A percentile compares a stretch with the other conserved stretches of the same genome.
Conservation (phyloP, 306 rosid species). For the Inga oerstediana region DNA sequence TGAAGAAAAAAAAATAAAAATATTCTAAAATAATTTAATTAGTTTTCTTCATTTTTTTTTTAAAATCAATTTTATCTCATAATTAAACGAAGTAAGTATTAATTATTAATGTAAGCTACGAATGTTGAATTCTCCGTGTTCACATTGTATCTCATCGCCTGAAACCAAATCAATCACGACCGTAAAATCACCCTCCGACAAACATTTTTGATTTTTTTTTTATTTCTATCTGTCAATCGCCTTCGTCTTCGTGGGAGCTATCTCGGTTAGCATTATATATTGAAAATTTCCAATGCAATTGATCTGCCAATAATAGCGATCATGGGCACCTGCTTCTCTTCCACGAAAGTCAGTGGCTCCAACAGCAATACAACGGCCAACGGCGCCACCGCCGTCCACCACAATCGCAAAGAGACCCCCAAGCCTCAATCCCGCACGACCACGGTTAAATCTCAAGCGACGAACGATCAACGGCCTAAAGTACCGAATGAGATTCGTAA, state of each 20-base stretch:
- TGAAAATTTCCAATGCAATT: background rate
- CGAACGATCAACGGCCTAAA: conserved; percentile 38
- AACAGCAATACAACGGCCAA: conserved; percentile 45
- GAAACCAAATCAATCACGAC: background rate
- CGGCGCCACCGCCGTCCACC: conserved; percentile 36
- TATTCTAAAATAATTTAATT: no score
- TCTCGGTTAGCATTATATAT: conserved; percentile 23
- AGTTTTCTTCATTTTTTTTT: no score
- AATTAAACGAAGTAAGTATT: background rate
- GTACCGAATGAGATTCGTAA: conserved; percentile 38
- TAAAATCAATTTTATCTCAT: no score
- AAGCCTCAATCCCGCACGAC: conserved; percentile 30
- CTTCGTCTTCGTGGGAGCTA: background rate
- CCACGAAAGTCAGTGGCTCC: conserved; percentile 61
- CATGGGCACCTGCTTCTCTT: conserved; percentile 68
- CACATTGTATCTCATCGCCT: background rate
- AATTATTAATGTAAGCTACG: background rate
- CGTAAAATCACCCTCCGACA: background rate
- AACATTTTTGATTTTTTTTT: background rate
- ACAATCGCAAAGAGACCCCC: conserved; percentile 32
- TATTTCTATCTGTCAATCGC: background rate
- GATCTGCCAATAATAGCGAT: conserved; percentile 17
- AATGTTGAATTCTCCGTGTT: background rate
- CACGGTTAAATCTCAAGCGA: conserved; percentile 26
- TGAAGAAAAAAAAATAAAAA: no score